A percentile compares a stretch with the other conserved stretches of the same genome.
phyloP scores from a whole-genome alignment of 73 alveolate species.

The Tetrahymena malaccensis region DNA sequence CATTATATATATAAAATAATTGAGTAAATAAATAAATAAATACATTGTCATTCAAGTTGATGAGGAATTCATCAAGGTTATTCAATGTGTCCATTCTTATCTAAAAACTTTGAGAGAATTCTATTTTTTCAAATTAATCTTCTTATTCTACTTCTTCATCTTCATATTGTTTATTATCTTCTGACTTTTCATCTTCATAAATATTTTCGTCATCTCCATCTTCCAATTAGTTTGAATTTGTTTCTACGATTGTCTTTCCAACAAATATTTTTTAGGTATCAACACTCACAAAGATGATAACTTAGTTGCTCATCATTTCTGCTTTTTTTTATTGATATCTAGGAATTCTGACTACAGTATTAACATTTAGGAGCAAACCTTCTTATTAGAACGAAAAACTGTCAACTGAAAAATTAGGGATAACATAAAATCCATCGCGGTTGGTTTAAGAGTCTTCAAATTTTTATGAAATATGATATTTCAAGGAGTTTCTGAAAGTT shows the following conservation, averaged over 20 bases:
- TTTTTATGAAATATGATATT: background rate
- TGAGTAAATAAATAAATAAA: too few relatives aligned
- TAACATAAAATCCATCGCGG: background rate
- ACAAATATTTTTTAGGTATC: background rate
- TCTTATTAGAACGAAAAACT: background rate
- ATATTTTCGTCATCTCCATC: background rate
- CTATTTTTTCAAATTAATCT: background rate
- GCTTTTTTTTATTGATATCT: background rate
- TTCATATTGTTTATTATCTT: background rate
- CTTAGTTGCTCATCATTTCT: too few relatives aligned
- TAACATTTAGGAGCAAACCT: background rate
- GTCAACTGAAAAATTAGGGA: too few relatives aligned
- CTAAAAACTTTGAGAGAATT: background rate
- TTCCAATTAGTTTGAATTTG: background rate
- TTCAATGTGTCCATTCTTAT: background rate
- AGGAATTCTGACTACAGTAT: background rate
- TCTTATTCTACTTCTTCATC: background rate
- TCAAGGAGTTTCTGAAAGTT: background rate
- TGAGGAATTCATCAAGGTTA: background rate
- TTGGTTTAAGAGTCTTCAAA: background rate
- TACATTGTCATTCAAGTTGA: background rate
- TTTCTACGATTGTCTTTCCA: background rate
- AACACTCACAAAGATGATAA: background rate
- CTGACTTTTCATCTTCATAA: background rate
- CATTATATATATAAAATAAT: background rate